Percentiles rank a stretch among this genome's conserved stretches.
These are phyloP conservation scores for Cordyceps pruinosa DNA, from an alignment of 2,329 filamentous ascomycete species.

Conservation along the genomic window DNA sequence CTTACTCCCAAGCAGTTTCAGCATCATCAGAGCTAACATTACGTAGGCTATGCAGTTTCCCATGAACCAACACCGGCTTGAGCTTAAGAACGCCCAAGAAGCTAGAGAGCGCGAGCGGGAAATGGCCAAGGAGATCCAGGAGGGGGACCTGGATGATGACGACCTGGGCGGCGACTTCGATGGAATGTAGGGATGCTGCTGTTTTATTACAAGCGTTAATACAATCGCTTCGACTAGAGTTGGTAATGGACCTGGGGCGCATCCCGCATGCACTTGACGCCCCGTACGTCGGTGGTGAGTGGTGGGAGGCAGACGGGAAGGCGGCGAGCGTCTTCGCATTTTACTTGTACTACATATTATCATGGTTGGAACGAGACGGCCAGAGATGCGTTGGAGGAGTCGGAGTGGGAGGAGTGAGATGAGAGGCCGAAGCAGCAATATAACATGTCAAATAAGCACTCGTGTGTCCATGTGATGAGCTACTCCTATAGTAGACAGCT, in stretches of 20 bases:
- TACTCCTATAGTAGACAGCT: not conserved
- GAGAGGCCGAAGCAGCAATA: constrained; percentile 1
- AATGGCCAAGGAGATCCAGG: constrained; percentile 97
- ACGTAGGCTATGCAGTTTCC: constrained; percentile 91
- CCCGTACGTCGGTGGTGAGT: not conserved
- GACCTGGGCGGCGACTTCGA: constrained; percentile 95
- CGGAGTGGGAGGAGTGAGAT: too few species aligned
- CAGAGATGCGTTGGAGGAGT: not conserved
- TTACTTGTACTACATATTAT: constrained; percentile 10
- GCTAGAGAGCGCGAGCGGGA: constrained; percentile 94
- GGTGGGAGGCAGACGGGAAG: not conserved
- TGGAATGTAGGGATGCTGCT: constrained; percentile 60
- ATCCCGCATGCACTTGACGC: not conserved
- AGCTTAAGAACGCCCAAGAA: constrained; percentile 97
- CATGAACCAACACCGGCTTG: constrained; percentile 96
- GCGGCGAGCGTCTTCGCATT: not conserved
- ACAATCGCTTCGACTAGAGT: not conserved
- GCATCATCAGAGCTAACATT: constrained; percentile 15
- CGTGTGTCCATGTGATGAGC: not conserved
- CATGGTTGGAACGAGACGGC: not conserved
- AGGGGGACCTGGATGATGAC: constrained; percentile 93
- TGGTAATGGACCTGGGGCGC: not conserved
- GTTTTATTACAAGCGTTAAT: constrained; percentile 1
- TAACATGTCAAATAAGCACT: not conserved
- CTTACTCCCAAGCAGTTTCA: not conserved